These are phyloP conservation scores for Saccharomycopsis sp. DNA, from an alignment of 805 yeast genomes.

Conservation along the genomic window DNA sequence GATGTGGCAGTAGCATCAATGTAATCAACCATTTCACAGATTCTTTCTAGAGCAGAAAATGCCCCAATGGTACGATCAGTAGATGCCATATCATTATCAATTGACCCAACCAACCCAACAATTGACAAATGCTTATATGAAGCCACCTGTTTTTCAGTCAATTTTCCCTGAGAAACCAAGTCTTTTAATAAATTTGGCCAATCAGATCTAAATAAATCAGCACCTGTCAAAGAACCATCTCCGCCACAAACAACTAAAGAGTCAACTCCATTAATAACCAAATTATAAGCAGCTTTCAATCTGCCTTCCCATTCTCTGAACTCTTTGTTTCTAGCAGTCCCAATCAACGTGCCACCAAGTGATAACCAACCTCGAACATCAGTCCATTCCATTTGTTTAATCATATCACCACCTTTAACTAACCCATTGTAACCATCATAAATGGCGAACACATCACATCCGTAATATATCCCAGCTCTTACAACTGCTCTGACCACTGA, in stretches of 20 bases:
- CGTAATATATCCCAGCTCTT: conserved; percentile 78
- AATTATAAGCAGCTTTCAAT: conserved; percentile 53
- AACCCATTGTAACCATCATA: conserved; percentile 95
- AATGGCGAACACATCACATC: conserved; percentile 87
- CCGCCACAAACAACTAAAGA: conserved; percentile 79
- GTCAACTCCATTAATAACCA: conserved; percentile 67
- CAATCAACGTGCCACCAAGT: conserved; percentile 71
- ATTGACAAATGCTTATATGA: conserved; percentile 54
- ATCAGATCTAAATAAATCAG: conserved; percentile 67
- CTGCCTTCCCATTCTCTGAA: conserved; percentile 65
- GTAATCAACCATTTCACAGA: conserved; percentile 68
- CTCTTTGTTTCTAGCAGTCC: conserved; percentile 68
- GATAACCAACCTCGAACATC: conserved; percentile 67
- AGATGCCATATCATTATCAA: conserved; percentile 79
- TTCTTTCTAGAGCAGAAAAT: conserved; percentile 68
- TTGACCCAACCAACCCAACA: conserved; percentile 76
- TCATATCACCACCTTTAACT: conserved; percentile 70
- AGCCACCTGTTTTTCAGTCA: conserved; percentile 40
- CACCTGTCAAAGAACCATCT: conserved; percentile 79
- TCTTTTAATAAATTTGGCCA: conserved; percentile 70
- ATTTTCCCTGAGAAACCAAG: conserved; percentile 37
- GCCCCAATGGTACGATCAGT: conserved; percentile 82
- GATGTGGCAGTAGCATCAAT: conserved; percentile 81
- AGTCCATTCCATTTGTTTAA: conserved; percentile 61
- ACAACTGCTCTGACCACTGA: conserved; percentile 94